These are phyloP conservation scores for Saccharomyces hybrid DNA, from an alignment of 1,139 yeast genomes.

Conservation along the genomic window DNA sequence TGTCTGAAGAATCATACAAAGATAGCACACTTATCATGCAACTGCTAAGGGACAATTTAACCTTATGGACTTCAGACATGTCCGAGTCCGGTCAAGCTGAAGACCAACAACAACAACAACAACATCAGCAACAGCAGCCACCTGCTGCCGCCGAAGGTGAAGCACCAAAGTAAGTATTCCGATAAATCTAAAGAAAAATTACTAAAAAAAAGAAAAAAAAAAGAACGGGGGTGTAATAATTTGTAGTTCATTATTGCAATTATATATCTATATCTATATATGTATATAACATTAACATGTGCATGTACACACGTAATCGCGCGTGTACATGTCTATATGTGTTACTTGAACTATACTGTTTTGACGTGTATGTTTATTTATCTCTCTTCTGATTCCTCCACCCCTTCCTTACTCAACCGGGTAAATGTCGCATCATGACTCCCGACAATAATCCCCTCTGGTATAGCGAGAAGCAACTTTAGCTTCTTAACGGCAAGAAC, in stretches of 20 bases:
- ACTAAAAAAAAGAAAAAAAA: constrained; percentile 1
- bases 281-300: background rate
- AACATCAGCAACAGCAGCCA: constrained; percentile 30
- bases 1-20: constrained; percentile 96
- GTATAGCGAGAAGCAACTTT: background rate
- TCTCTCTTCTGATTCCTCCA: background rate
- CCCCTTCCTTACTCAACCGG: background rate
- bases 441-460: background rate
- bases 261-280: background rate
- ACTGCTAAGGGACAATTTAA: constrained; percentile 94
- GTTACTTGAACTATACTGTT: background rate
- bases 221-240: constrained; percentile 1
- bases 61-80: constrained; percentile 97
- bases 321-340: background rate
- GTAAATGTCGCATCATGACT: background rate
- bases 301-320: background rate
- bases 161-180: constrained; percentile 19
- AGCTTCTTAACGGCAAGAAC: background rate
- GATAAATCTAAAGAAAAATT: background rate
- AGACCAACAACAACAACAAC: constrained; percentile 17
- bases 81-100: constrained; percentile 72
- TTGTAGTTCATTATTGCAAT: background rate
- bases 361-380: background rate
- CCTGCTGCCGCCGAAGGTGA: constrained; percentile 43
- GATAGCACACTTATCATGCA: constrained; percentile 98